These are phyloP conservation scores for Leccinum longicurvipes DNA, from an alignment of 768 basidiomycete genomes.

Conservation along the genomic window DNA sequence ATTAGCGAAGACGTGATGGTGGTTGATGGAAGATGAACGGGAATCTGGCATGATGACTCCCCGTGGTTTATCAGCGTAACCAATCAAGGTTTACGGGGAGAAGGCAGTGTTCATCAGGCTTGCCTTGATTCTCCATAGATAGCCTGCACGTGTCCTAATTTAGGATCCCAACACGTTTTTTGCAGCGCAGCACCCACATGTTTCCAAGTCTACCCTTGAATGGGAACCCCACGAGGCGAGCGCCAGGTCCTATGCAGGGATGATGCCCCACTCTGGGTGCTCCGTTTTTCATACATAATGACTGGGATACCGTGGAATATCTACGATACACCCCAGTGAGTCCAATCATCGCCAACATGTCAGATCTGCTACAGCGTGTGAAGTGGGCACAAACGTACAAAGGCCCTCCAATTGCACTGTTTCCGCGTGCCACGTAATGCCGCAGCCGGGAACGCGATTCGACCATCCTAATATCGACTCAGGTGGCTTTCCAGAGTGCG, in stretches of 20 bases:
- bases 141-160: slow-evolving; percentile 22
- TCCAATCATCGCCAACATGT: slow-evolving; percentile 18
- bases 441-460: slow-evolving; percentile 13
- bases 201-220: slow-evolving; percentile 18
- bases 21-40: slow-evolving; percentile 30
- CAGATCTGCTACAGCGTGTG: slow-evolving; percentile 22
- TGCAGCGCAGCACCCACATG: slow-evolving; percentile 33
- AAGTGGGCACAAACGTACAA: slow-evolving; percentile 24
- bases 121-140: slow-evolving; percentile 18
- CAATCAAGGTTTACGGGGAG: slow-evolving; percentile 30
- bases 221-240: slow-evolving; percentile 30
- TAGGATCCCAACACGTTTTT: slow-evolving; percentile 31
- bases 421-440: slow-evolving; percentile 26
- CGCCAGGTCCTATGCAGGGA: slow-evolving; percentile 22
- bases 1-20: slow-evolving; percentile 35
- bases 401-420: slow-evolving; percentile 19
- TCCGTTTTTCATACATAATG: slow-evolving; percentile 32
- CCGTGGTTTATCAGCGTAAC: slow-evolving; percentile 31
- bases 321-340: slow-evolving; percentile 20
- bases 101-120: slow-evolving; percentile 28
- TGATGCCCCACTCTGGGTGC: slow-evolving; percentile 21
- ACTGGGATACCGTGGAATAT: slow-evolving; percentile 21
- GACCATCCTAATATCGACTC: slow-evolving; percentile 7
- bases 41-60: slow-evolving; percentile 32
- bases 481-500: slow-evolving; percentile 29